These are phyloP conservation scores for Lotmaria passim DNA, from an alignment of 208 protist genomes.

Conservation along the genomic window DNA sequence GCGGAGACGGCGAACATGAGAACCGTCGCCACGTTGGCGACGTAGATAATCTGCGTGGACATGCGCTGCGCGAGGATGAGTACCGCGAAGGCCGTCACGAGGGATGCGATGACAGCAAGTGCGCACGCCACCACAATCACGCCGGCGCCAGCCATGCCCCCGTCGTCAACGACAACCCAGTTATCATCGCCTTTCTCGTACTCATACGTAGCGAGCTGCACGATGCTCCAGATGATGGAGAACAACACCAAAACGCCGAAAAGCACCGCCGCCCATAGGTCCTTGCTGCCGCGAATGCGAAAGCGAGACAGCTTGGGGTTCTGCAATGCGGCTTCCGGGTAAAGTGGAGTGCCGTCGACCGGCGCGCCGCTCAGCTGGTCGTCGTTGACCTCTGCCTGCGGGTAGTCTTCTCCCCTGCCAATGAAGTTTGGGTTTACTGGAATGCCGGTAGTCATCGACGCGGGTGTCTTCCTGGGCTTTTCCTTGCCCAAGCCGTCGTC, in stretches of 20 bases:
- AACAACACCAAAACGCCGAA: conserved; percentile 62
- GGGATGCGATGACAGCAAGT: conserved; percentile 7
- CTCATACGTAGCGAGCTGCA: conserved; percentile 53
- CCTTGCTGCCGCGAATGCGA: conserved; percentile 62
- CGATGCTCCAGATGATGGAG: conserved; percentile 59
- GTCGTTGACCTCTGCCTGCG: conserved; percentile 46
- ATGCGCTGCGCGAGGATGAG: conserved; percentile 27
- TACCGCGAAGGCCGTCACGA: conserved; percentile 23
- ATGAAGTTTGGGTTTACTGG: conserved; percentile 1
- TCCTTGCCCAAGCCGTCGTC: background rate
- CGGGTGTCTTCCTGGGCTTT: conserved; percentile 6
- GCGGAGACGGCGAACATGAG: conserved; percentile 36
- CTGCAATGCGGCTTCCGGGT: conserved; percentile 39
- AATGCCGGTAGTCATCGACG: conserved; percentile 16
- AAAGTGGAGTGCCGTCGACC: conserved; percentile 65
- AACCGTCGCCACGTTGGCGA: conserved; percentile 55
- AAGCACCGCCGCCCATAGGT: conserved; percentile 74
- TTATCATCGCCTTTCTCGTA: background rate
- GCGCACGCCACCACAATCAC: conserved; percentile 2
- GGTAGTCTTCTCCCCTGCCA: conserved; percentile 31
- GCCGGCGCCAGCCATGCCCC: background rate
- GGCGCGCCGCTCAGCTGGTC: conserved; percentile 33
- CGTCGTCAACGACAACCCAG: background rate
- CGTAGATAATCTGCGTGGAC: conserved; percentile 58
- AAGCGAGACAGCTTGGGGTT: conserved; percentile 70